Base-by-base conservation (phyloP, 495 filamentous ascomycete genomes). In the Recurvomyces mirabilis region DNA sequence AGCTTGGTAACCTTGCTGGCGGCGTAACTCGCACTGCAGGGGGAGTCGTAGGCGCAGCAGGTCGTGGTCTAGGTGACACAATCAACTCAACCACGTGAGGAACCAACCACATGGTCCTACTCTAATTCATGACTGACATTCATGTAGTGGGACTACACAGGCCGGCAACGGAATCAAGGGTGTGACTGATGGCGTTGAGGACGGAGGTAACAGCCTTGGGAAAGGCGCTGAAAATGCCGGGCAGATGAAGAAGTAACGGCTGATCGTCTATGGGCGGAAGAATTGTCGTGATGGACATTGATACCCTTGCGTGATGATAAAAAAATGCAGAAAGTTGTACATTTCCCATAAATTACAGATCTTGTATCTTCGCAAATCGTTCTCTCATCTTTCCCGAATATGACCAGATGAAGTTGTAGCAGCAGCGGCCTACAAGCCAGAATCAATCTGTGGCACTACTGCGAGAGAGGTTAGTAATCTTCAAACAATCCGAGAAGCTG, bases 161-260 rank as follows among this genome's bases (percentile, higher is more conserved):
- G 51, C 51, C 13, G 51, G 51, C 5, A 46, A 54, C 37, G 46
- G 51, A 4, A 32, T 54, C 1, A 15, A 46, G 37, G 20, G 20
- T 11, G 36, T 50, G 4, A 54, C 51, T 1, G 51, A 28, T 25
- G 51, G 51, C 9, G 21, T 51, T 32, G 28, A 54, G 25, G 35
- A 41, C 32, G 51, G 35, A 14, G 32, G 31, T 4, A 30, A 52
- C 7, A 17, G 10, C 3, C 36, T 36, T 1, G 51, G 51, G 4
- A 54, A 54, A 38, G 51, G 46, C 11, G 51, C 42, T 3, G 51
- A 54, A 46, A 38, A 54, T 35, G 46, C 46, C 13, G 47, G 46
- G 12, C 20, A 49, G 45, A 34, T 38, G 46, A 53, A 53, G 46
- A 53, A 45, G 19, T 50, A 19, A n/a, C n/a, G n/a, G n/a, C n/a